A percentile compares a stretch with the other conserved stretches of the same genome.
Conservation (phyloP, 192 early-diverging fungal genomes). For the Podila verticillata region DNA sequence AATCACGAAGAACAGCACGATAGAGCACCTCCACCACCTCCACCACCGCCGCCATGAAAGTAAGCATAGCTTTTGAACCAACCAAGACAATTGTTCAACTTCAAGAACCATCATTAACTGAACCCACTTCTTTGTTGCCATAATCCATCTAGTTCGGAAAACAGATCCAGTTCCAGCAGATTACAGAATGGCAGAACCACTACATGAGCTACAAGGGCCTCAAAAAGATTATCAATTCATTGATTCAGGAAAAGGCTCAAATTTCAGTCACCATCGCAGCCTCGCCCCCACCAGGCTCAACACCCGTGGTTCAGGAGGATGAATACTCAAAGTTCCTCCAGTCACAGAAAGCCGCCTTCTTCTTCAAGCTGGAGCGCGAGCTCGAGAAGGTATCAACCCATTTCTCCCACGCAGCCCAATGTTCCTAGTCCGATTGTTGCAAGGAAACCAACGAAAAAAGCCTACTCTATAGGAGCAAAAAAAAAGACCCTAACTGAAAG, state of each 20-base stretch:
- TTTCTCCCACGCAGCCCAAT: too few species aligned
- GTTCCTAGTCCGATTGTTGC: background rate
- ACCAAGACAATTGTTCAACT: too few species aligned
- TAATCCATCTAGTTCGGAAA: slow-evolving; percentile 95
- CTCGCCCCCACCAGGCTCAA: slow-evolving; percentile 50
- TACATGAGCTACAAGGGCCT: slow-evolving; percentile 98
- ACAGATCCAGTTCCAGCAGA: slow-evolving; percentile 91
- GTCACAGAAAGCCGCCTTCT: slow-evolving; percentile 94
- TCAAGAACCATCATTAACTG: too few species aligned
- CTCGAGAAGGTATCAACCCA: slow-evolving; percentile 83
- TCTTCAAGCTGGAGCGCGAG: slow-evolving; percentile 97
- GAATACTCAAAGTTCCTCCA: slow-evolving; percentile 68
- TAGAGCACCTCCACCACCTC: too few species aligned
- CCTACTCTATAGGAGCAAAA: too few species aligned
- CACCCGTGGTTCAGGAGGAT: slow-evolving; percentile 51
- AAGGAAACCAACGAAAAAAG: background rate
- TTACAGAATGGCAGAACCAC: slow-evolving; percentile 92
- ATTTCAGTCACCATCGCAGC: slow-evolving; percentile 54
- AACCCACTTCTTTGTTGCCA: too few species aligned
- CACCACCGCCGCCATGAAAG: too few species aligned
- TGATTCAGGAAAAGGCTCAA: slow-evolving; percentile 61
- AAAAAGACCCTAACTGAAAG: background rate
- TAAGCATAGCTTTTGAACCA: too few species aligned
- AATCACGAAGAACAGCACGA: too few species aligned
- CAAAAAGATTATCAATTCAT: slow-evolving; percentile 94